These are phyloP conservation scores for Lachnellula hyalina DNA, from an alignment of 2,329 filamentous ascomycete genomes.

Conservation along the genomic window DNA sequence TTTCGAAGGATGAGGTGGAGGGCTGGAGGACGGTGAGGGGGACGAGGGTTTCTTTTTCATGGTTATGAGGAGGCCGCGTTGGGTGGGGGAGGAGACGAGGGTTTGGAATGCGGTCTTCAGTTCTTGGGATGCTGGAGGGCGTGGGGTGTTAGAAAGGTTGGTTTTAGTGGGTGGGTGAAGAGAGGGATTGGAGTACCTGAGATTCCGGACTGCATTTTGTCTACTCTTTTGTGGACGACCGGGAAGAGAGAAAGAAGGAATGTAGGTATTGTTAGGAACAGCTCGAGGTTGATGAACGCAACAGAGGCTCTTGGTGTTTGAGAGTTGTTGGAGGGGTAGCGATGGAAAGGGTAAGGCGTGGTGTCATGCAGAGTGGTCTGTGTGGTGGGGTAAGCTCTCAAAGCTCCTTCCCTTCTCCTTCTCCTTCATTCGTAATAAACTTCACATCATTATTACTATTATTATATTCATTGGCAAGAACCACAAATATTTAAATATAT, in stretches of 20 bases:
- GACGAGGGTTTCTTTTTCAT: constrained; percentile 65
- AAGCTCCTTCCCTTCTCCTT: background rate
- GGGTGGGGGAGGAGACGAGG: constrained; percentile 54
- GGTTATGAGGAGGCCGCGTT: constrained; percentile 66
- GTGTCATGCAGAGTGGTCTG: background rate
- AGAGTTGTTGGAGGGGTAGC: background rate
- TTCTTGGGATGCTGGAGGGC: constrained; percentile 63
- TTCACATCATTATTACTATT: background rate
- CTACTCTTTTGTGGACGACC: background rate
- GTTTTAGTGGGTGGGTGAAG: background rate
- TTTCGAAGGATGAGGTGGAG: constrained; percentile 51
- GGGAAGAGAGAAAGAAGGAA: background rate
- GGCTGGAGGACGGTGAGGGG: constrained; percentile 53
- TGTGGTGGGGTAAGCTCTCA: background rate
- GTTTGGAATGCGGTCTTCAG: constrained; percentile 68
- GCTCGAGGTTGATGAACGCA: constrained; percentile 1
- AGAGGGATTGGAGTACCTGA: constrained; percentile 46
- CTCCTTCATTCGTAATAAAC: background rate
- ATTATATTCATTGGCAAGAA: background rate
- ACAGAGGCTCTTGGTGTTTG: background rate
- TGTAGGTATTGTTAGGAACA: background rate
- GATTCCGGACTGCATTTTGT: constrained; percentile 72
- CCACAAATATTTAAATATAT: background rate
- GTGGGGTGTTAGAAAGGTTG: background rate
- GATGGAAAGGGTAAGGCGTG: constrained; percentile 2